These are phyloP conservation scores for Cetradonia linearis DNA, from an alignment of 495 filamentous ascomycete genomes.

Conservation along the genomic window DNA sequence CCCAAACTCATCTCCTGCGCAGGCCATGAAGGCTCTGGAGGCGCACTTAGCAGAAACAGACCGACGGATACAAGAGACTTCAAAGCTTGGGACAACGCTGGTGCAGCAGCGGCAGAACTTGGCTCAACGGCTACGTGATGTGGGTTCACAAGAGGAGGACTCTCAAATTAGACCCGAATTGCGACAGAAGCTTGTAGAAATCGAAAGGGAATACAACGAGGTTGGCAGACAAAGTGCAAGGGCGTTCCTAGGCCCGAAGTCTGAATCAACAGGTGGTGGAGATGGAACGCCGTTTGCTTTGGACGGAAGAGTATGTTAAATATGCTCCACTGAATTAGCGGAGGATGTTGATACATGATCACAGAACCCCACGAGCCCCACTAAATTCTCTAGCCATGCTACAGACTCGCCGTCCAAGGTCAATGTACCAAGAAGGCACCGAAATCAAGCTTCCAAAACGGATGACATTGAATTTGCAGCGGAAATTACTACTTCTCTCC, in stretches of 20 bases:
- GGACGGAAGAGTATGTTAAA: conserved; percentile 32
- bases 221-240: conserved; percentile 82
- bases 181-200: conserved; percentile 67
- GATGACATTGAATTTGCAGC: conserved; percentile 95
- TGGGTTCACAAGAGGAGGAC: conserved; percentile 68
- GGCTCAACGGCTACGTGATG: conserved; percentile 68
- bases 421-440: conserved; percentile 73
- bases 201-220: conserved; percentile 93
- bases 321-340: neutral
- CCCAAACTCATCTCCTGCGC: conserved; percentile 62
- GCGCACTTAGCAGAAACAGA: conserved; percentile 87
- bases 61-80: conserved; percentile 80
- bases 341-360: neutral
- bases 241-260: conserved; percentile 73
- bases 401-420: conserved; percentile 82
- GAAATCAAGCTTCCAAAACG: conserved; percentile 78
- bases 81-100: conserved; percentile 73
- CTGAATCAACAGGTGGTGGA: conserved; percentile 53
- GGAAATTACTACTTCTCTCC: conserved; percentile 83
- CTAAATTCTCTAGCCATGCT: conserved; percentile 76
- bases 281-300: conserved; percentile 49
- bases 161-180: conserved; percentile 77
- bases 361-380: conserved; percentile 61
- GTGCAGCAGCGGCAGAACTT: conserved; percentile 76
- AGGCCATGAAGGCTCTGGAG: conserved; percentile 79